Conservation (phyloP, 495 filamentous ascomycete species). For the Astrothelium subdiscretum region DNA sequence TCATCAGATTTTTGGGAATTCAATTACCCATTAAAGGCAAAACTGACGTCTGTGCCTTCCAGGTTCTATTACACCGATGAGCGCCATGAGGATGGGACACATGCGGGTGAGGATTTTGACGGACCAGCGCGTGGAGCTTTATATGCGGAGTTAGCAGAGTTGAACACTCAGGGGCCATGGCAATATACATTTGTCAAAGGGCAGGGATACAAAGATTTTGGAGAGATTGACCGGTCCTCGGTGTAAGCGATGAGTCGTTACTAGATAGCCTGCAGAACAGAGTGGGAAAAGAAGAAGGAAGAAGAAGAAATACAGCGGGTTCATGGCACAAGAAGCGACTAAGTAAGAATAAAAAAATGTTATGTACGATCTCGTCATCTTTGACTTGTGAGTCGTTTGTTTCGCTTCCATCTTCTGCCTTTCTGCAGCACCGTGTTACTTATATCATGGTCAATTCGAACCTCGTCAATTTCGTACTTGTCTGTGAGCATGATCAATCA, state of each 20-base stretch:
- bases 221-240: background rate
- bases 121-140: conserved; percentile 31
- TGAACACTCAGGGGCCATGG: conserved; percentile 24
- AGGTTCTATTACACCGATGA: conserved; percentile 37
- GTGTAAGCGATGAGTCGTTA: too few species aligned
- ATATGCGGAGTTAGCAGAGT: conserved; percentile 27
- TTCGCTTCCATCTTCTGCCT: too few species aligned
- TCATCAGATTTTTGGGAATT: background rate
- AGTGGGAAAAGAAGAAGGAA: background rate
- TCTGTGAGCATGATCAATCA: too few species aligned
- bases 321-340: too few species aligned
- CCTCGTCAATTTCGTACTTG: too few species aligned
- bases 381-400: too few species aligned
- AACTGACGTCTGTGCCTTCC: background rate
- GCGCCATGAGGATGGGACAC: conserved; percentile 24
- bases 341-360: too few species aligned
- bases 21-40: background rate
- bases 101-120: conserved; percentile 15
- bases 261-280: too few species aligned
- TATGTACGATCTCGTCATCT: too few species aligned
- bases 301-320: too few species aligned
- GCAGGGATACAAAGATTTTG: conserved; percentile 22
- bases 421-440: too few species aligned
- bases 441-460: too few species aligned
- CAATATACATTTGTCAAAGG: conserved; percentile 33